Evolutionary conservation across 75 land plant genomes (phyloP).

Genomic region (Pseudotsuga menziesii): DNA sequence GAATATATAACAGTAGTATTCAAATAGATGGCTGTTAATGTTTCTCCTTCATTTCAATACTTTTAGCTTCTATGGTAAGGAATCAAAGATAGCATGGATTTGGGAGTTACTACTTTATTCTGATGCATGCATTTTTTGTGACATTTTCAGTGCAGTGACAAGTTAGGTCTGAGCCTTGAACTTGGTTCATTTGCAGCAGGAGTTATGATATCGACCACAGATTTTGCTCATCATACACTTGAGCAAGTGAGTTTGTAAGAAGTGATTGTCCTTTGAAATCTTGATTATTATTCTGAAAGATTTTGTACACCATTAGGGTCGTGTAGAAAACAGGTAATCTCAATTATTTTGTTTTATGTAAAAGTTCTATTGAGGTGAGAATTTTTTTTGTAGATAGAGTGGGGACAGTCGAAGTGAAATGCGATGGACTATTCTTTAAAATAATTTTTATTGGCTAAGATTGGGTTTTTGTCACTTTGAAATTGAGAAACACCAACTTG

Average conservation of each 20-base stretch:
- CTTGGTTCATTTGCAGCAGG: constrained; percentile 99
- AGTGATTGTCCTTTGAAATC: no score
- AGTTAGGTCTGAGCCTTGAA: constrained; percentile 95
- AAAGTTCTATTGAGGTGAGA: no score
- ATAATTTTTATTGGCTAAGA: no score
- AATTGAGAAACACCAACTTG: no score
- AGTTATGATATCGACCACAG: constrained; percentile 98
- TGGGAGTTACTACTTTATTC: neutral
- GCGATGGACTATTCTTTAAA: no score
- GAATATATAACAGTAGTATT: neutral
- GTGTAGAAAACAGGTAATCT: no score
- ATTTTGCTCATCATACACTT: constrained; percentile 92
- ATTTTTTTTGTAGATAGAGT: no score
- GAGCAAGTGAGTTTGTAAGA: constrained; percentile 60
- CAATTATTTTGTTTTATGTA: no score
- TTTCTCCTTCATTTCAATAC: neutral
- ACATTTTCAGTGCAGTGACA: constrained; percentile 87
- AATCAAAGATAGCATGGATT: neutral
- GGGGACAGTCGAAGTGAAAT: no score
- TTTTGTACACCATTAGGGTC: no score
- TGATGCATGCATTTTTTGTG: neutral
- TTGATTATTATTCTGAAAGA: no score
- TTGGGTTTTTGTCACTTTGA: no score
- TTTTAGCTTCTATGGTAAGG: neutral
- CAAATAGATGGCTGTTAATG: neutral